These are phyloP conservation scores for Neurospora sp. DNA, from an alignment of 495 filamentous ascomycete genomes.

Conservation along the genomic window DNA sequence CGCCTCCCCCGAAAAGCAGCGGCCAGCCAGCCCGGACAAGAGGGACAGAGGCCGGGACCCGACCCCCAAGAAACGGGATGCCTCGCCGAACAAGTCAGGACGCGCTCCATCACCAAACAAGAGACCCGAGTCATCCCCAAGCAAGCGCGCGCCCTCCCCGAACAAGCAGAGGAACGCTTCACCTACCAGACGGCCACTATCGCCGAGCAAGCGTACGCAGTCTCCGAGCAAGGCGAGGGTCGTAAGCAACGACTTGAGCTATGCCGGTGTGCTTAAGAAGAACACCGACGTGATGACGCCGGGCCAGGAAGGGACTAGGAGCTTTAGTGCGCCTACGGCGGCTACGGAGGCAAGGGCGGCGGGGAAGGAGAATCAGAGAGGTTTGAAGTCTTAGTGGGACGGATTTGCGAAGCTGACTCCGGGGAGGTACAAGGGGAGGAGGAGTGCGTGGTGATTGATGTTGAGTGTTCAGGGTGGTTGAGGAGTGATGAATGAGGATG, in stretches of 20 bases:
- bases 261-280: not conserved
- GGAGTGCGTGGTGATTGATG: not conserved
- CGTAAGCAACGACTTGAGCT: not conserved
- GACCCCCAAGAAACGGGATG: not conserved
- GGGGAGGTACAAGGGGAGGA: not conserved
- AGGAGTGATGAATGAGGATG: no score
- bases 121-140: not conserved
- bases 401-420: not conserved
- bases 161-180: not conserved
- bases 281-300: not conserved
- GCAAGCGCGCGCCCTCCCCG: not conserved
- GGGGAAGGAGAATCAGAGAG: not conserved
- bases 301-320: not conserved
- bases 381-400: not conserved
- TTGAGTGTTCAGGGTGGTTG: no score
- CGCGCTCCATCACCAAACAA: not conserved
- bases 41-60: not conserved
- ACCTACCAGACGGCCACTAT: not conserved
- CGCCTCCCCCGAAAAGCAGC: not conserved
- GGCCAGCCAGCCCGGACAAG: not conserved
- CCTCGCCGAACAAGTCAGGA: not conserved
- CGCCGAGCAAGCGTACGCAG: not conserved
- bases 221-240: not conserved
- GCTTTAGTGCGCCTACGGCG: not conserved
- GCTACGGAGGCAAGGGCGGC: not conserved